A percentile compares a stretch with the other conserved stretches of the same genome.
phyloP scores from a whole-genome alignment of 2,329 filamentous ascomycete genomes.

The Colletotrichum sojae region DNA sequence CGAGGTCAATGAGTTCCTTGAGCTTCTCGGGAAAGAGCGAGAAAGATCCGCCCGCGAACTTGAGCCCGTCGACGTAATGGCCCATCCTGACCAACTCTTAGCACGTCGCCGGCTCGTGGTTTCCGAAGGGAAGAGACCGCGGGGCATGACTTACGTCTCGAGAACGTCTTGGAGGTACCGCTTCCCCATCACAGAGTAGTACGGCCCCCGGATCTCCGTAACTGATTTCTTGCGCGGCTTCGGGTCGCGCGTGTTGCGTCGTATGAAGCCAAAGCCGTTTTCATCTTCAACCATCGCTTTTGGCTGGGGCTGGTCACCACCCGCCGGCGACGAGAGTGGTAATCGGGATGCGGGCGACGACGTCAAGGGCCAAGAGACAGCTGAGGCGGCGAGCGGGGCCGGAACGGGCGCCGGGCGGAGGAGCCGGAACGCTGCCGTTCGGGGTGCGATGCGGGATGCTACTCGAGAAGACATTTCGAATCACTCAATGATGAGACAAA shows the following conservation, averaged over 20 bases:
- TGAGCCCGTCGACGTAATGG: constrained; percentile 67
- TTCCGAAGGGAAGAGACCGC: background rate
- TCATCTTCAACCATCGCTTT: constrained; percentile 61
- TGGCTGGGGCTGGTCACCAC: background rate
- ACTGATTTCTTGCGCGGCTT: constrained; percentile 65
- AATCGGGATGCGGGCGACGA: background rate
- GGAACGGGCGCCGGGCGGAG: background rate
- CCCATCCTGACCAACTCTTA: constrained; percentile 58
- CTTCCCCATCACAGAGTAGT: constrained; percentile 69
- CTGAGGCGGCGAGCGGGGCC: background rate
- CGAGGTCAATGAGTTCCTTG: constrained; percentile 12
- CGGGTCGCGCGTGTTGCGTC: constrained; percentile 61
- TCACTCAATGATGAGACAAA: background rate
- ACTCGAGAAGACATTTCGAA: background rate
- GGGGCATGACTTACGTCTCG: constrained; percentile 58
- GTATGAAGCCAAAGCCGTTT: constrained; percentile 64
- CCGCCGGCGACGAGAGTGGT: background rate
- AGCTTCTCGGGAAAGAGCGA: constrained; percentile 57
- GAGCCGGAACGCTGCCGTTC: background rate
- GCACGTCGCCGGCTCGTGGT: background rate
- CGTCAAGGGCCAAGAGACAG: background rate
- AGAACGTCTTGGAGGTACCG: constrained; percentile 66
- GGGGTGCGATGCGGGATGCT: background rate
- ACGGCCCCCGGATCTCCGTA: constrained; percentile 69
- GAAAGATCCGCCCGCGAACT: constrained; percentile 69